Percentiles rank a stretch among this genome's conserved stretches.
phyloP scores from a whole-genome alignment of 176 grass and related monocot genomes.

The Cocos nucifera region DNA sequence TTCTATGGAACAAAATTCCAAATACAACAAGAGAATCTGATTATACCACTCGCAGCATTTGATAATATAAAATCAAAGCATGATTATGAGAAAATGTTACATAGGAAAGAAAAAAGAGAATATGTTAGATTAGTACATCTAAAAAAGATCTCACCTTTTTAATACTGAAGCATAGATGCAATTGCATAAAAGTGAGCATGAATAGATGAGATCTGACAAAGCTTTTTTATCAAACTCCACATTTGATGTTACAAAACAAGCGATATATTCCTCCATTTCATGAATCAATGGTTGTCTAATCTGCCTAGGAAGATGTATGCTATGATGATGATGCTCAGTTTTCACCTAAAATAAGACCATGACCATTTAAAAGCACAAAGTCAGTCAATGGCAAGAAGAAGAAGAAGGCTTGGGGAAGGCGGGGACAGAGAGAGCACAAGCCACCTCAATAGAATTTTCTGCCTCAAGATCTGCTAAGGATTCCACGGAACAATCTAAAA shows the following conservation, averaged over 20 bases:
- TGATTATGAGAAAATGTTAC: background rate
- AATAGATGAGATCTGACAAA: slow-evolving; percentile 47
- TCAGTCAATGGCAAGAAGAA: background rate
- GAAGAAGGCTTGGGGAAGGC: too few relatives aligned
- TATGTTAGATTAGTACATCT: background rate
- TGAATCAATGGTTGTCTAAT: slow-evolving; percentile 65
- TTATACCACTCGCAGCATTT: too few relatives aligned
- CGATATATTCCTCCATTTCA: slow-evolving; percentile 56
- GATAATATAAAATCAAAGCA: too few relatives aligned
- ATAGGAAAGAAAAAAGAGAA: background rate
- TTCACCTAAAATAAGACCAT: slow-evolving; percentile 40
- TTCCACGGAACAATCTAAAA: slow-evolving; percentile 64
- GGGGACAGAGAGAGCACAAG: background rate
- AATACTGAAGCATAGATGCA: slow-evolving; percentile 45
- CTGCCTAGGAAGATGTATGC: slow-evolving; percentile 50
- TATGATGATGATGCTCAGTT: slow-evolving; percentile 33
- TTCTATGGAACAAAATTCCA: too few relatives aligned
- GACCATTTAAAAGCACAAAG: slow-evolving; percentile 2
- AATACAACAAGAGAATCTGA: too few relatives aligned
- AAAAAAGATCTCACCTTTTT: slow-evolving; percentile 39
- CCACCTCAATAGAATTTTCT: slow-evolving; percentile 45
- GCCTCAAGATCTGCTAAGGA: slow-evolving; percentile 52
- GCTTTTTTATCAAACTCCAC: slow-evolving; percentile 36
- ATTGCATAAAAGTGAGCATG: slow-evolving; percentile 78
- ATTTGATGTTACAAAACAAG: slow-evolving; percentile 50